These are phyloP conservation scores for Lachancea lanzarotensis DNA, from an alignment of 805 yeast species.

Conservation along the genomic window DNA sequence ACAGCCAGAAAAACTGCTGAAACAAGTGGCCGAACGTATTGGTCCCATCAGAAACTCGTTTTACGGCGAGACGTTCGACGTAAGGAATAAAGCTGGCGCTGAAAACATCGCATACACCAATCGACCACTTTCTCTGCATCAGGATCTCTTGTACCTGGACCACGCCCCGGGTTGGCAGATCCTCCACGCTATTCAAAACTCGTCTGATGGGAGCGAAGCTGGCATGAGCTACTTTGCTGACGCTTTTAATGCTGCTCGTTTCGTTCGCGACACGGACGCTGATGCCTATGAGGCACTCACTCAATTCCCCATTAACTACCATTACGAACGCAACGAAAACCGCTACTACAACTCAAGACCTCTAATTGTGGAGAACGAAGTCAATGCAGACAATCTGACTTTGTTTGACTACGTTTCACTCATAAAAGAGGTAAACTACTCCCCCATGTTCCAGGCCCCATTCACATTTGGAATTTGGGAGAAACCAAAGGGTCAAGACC, in stretches of 20 bases:
- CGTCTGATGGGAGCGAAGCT: conserved; percentile 41
- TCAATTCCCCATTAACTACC: conserved; percentile 60
- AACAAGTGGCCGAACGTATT: conserved; percentile 44
- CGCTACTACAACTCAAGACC: conserved; percentile 59
- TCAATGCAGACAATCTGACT: conserved; percentile 28
- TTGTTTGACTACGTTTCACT: conserved; percentile 25
- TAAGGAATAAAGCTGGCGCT: conserved; percentile 44
- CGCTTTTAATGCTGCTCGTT: conserved; percentile 56
- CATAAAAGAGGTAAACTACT: conserved; percentile 58
- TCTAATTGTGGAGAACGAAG: conserved; percentile 50
- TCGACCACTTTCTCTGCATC: conserved; percentile 61
- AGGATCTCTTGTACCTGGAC: conserved; percentile 71
- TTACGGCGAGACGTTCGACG: conserved; percentile 68
- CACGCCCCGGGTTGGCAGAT: conserved; percentile 77
- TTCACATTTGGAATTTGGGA: conserved; percentile 51
- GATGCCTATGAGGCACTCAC: conserved; percentile 57
- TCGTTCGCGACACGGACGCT: conserved; percentile 50
- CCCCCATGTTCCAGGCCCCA: conserved; percentile 83
- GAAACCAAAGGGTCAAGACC: conserved; percentile 20
- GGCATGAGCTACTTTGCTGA: conserved; percentile 70
- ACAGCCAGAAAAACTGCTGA: conserved; percentile 33
- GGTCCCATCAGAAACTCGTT: conserved; percentile 68
- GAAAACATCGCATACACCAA: conserved; percentile 66
- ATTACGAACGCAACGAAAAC: conserved; percentile 55
- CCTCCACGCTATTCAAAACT: conserved; percentile 51